These are phyloP conservation scores for Jackrogersella minutella DNA, from an alignment of 495 filamentous ascomycete genomes.

Conservation along the genomic window DNA sequence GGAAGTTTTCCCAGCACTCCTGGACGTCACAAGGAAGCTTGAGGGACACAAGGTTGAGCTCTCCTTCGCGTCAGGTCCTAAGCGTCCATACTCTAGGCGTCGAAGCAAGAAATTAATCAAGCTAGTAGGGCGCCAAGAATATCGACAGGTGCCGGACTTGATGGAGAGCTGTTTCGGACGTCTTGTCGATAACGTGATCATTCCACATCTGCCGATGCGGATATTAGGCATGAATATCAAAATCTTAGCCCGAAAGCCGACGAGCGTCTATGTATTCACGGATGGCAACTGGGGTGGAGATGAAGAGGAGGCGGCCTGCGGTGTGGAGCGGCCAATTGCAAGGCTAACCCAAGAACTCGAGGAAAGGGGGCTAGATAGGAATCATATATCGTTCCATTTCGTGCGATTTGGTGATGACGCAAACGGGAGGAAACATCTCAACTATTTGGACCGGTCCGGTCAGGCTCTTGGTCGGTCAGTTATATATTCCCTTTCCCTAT, in stretches of 20 bases:
- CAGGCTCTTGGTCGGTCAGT: neutral
- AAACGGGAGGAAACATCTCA: constrained; percentile 40
- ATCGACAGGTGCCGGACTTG: constrained; percentile 10
- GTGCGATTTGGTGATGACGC: constrained; percentile 51
- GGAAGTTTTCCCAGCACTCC: constrained; percentile 39
- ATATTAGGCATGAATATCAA: constrained; percentile 32
- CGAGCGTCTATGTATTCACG: constrained; percentile 53
- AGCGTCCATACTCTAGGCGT: constrained; percentile 1
- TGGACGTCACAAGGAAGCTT: constrained; percentile 45
- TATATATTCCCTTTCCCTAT: neutral
- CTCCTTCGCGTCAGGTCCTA: constrained; percentile 44
- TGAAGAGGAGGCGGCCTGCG: constrained; percentile 19
- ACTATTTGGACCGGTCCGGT: constrained; percentile 43
- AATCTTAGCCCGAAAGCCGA: constrained; percentile 18
- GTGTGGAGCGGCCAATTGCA: constrained; percentile 35
- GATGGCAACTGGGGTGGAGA: constrained; percentile 48
- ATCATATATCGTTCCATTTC: constrained; percentile 51
- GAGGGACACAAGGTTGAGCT: constrained; percentile 49
- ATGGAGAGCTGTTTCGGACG: constrained; percentile 28
- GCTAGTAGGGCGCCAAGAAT: constrained; percentile 22
- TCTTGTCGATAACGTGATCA: constrained; percentile 31
- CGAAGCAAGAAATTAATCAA: constrained; percentile 16
- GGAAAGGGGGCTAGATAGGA: constrained; percentile 22
- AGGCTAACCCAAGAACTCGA: constrained; percentile 39
- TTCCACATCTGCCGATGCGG: constrained; percentile 19